Percentiles rank a stretch among this genome's conserved stretches.
These are phyloP conservation scores for Phytophthora crassamura DNA, from an alignment of 352 stramenopile species.

Conservation along the genomic window DNA sequence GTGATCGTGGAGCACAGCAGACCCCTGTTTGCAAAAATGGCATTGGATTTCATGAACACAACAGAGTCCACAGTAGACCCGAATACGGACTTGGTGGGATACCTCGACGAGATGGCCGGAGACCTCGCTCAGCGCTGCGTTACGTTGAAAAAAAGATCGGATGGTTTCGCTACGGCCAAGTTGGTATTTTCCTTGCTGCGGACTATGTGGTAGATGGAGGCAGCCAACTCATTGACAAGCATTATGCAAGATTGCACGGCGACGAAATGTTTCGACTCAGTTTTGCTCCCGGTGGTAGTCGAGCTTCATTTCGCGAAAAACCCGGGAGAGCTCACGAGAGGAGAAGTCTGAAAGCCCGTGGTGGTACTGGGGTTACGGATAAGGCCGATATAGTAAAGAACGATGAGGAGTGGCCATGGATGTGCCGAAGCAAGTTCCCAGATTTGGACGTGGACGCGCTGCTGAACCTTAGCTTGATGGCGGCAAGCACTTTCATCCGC, in stretches of 20 bases:
- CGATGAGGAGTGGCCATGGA: not conserved
- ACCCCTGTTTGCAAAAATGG: constrained; percentile 8
- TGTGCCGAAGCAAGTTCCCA: not conserved
- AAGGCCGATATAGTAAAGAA: not conserved
- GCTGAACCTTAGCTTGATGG: constrained; percentile 1
- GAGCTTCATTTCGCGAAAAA: not conserved
- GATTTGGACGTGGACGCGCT: not conserved
- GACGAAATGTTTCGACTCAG: not conserved
- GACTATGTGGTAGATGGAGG: not conserved
- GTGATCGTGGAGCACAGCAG: constrained; percentile 5
- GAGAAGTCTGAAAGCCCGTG: too few relatives aligned
- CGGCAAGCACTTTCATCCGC: not conserved
- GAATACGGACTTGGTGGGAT: not conserved
- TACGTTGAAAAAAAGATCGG: not conserved
- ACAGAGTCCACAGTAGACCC: too few relatives aligned
- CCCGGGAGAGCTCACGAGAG: not conserved
- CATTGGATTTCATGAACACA: not conserved
- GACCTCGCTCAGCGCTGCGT: not conserved
- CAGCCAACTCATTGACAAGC: not conserved
- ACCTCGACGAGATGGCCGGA: not conserved
- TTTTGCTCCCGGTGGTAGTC: not conserved
- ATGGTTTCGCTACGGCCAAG: not conserved
- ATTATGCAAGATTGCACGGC: not conserved
- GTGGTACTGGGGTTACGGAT: too few relatives aligned
- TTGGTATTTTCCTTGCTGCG: not conserved